Percentiles rank a stretch among this genome's conserved stretches.
phyloP scores from a whole-genome alignment of 1,284 basidiomycete species.

The Leccinum griseonigrum region DNA sequence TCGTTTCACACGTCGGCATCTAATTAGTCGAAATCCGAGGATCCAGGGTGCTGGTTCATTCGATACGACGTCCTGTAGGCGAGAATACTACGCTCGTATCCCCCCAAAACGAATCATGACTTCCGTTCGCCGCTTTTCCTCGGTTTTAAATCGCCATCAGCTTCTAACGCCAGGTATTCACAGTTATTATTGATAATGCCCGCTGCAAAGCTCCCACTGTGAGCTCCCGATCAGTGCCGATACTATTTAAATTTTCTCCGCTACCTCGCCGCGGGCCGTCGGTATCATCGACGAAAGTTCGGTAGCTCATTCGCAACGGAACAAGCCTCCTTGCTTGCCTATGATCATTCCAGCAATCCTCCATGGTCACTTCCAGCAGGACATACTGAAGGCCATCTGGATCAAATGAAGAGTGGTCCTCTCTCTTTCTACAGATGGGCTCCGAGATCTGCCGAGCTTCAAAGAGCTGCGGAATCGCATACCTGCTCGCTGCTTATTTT shows the following conservation, averaged over 20 bases:
- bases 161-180: not conserved
- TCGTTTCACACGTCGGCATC: not conserved
- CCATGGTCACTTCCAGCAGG: not conserved
- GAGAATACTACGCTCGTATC: not conserved
- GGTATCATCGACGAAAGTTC: not conserved
- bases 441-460: not conserved
- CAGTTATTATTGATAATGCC: not conserved
- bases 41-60: not conserved
- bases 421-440: not conserved
- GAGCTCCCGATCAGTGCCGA: not conserved
- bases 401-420: not conserved
- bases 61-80: not conserved
- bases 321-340: not conserved
- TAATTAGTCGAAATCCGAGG: conserved; percentile 2
- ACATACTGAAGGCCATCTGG: not conserved
- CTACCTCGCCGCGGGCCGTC: not conserved
- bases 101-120: not conserved
- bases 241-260: not conserved
- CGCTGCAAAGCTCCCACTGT: not conserved
- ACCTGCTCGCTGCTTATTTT: not conserved
- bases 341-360: not conserved
- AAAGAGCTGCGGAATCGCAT: not conserved
- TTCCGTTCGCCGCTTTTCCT: not conserved
- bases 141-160: not conserved
- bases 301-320: not conserved